Evolutionary conservation across 805 yeast species (phyloP), one percentile per base, ranked within the genome.

Genomic region (Lachancea lanzarotensis): DNA sequence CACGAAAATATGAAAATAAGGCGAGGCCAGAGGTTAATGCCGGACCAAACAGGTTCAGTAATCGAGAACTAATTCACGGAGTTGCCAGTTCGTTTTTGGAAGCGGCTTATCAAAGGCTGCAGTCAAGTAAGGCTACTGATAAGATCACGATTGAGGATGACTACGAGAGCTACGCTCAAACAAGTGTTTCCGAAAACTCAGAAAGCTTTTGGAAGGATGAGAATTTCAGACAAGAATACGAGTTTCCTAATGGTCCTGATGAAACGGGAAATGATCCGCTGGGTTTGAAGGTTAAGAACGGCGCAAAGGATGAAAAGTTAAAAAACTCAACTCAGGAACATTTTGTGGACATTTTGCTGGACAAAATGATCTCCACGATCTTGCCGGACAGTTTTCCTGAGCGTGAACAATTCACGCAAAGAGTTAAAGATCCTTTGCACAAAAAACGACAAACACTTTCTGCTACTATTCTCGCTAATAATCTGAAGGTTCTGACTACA

Each of bases 341-440:
- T 54, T 82, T 82, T 55, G 66, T 78, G 45, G 89, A 82, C 56
- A 65, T 70, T 26, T 64, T 82, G 40, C 63, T 82, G 45, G 83
- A 78, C 50, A 72, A 70, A 51, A 53, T 81, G 40, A 56, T 81
- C 12, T 62, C 70, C n/a, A 72, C 72, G 48, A 67, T 79, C 1
- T 59, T 79, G 15, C 76, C 78, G 3, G 69, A 64, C n/a, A 71
- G 69, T 20, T 52, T 74, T 3, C 75, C 77, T 6, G 82, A 74
- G 31, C 68, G 72, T 38, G 72, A 67, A 42, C 62, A 65, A 4
- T 57, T 79, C 26, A 67, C 70, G 33, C 56, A 53, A 16, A 59
- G 78, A 40, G 54, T 75, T 32, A 57, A 61, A 18, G 80, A 76
- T 50, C 73, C 75, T 2, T 68, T 68, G 18, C 59, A 77, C 39